Percentiles rank a stretch among this genome's conserved stretches.
Conservation (phyloP, 305 asterid genomes). For the Solanum hybrid region DNA sequence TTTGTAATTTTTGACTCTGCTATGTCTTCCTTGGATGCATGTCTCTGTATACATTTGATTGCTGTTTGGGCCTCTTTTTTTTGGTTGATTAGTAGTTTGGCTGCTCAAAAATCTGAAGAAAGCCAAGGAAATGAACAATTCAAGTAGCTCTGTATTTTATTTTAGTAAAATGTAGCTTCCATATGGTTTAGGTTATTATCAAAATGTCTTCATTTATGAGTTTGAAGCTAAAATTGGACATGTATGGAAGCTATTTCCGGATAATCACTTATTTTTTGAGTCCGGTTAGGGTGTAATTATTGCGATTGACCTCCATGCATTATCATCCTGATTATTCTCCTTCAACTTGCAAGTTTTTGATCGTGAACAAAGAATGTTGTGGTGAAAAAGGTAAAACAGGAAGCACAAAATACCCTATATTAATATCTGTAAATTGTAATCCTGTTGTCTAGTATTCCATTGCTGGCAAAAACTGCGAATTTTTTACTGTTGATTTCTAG, state of each 20-base stretch:
- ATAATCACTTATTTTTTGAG: not conserved
- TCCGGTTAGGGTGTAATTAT: not conserved
- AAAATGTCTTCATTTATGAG: not conserved
- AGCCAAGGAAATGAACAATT: not conserved
- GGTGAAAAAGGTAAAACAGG: not conserved
- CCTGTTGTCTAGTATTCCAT: not conserved
- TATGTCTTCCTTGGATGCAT: not conserved
- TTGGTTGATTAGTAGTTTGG: not conserved
- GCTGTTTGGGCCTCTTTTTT: not conserved
- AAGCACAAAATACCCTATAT: not conserved
- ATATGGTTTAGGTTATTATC: not conserved
- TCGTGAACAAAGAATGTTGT: not conserved
- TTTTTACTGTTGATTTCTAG: not conserved
- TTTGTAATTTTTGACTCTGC: not conserved
- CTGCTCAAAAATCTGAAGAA: not conserved
- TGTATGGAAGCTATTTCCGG: not conserved
- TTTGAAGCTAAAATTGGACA: not conserved
- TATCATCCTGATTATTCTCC: not conserved
- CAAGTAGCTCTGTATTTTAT: not conserved
- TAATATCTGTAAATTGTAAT: not conserved
- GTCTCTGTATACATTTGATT: not conserved
- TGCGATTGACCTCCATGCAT: not conserved
- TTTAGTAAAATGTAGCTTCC: constrained; percentile 3
- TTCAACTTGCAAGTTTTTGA: not conserved
- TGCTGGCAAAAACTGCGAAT: not conserved